Percentiles rank a stretch among this genome's conserved stretches.
Conservation (phyloP, 1,284 basidiomycete genomes). For the Microbotryum silenes-acaulis region DNA sequence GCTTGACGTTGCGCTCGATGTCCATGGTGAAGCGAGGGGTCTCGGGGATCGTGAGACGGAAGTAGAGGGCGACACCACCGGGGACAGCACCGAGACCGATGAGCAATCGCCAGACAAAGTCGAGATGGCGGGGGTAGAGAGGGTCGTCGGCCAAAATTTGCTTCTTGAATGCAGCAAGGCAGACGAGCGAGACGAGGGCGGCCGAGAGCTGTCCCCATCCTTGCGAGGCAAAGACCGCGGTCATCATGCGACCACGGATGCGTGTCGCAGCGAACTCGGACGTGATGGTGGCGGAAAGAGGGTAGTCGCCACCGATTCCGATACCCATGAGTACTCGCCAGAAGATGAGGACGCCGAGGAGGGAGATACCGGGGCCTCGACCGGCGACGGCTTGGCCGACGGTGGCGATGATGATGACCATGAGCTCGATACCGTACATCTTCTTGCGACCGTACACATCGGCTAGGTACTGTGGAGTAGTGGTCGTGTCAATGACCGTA, state of each 20-base stretch:
- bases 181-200: conserved; percentile 60
- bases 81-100: conserved; percentile 59
- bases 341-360: conserved; percentile 64
- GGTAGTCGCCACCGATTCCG: conserved; percentile 70
- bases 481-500: too few species aligned
- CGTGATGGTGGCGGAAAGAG: conserved; percentile 54
- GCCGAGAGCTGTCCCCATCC: conserved; percentile 52
- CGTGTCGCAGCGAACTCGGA: conserved; percentile 66
- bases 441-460: conserved; percentile 62
- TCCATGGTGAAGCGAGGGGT: conserved; percentile 81
- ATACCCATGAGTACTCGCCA: conserved; percentile 55
- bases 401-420: conserved; percentile 50
- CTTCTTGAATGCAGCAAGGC: conserved; percentile 61
- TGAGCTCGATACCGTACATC: conserved; percentile 66
- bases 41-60: conserved; percentile 65
- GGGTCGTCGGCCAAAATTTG: conserved; percentile 48
- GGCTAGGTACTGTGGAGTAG: conserved; percentile 46
- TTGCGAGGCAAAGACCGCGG: conserved; percentile 50
- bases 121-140: conserved; percentile 38
- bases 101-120: conserved; percentile 47
- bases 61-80: conserved; percentile 59
- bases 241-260: conserved; percentile 63
- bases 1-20: conserved; percentile 70
- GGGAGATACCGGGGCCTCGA: conserved; percentile 52
- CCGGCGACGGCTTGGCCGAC: conserved; percentile 50